phyloP scores from a whole-genome alignment of 164 flowering plant genomes.

The Cinnamomum chago region DNA sequence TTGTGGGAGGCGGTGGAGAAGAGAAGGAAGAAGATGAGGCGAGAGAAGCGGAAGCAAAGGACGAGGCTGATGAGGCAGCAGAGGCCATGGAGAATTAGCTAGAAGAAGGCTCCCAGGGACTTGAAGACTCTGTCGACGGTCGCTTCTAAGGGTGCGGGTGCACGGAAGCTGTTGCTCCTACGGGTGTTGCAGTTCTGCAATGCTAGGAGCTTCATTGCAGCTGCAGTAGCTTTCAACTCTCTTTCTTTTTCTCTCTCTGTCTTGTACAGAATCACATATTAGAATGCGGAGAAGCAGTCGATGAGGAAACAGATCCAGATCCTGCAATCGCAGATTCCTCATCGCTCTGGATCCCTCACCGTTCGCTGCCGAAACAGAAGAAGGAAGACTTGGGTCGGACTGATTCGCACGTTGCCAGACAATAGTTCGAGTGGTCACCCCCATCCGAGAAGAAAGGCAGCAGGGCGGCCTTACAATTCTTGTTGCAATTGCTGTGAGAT shows the following conservation, averaged over 20 bases:
- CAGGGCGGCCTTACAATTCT: too few relatives aligned
- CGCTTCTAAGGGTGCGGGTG: slow-evolving; percentile 37
- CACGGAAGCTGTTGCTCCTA: slow-evolving; percentile 65
- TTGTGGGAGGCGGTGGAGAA: slow-evolving; percentile 51
- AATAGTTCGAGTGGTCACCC: too few relatives aligned
- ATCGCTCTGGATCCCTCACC: too few relatives aligned
- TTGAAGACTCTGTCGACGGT: slow-evolving; percentile 37
- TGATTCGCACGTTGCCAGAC: too few relatives aligned
- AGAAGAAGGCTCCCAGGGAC: slow-evolving; percentile 64
- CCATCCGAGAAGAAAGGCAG: too few relatives aligned
- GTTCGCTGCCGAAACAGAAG: too few relatives aligned
- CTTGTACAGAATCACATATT: neutral
- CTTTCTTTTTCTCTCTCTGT: neutral
- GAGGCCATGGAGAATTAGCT: slow-evolving; percentile 63
- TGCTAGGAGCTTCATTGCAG: slow-evolving; percentile 6
- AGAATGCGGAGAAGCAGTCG: neutral
- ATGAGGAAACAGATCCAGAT: too few relatives aligned
- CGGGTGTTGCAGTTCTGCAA: slow-evolving; percentile 13
- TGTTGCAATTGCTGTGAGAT: too few relatives aligned
- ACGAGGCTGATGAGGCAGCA: slow-evolving; percentile 83
- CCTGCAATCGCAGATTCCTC: too few relatives aligned
- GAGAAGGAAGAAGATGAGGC: slow-evolving; percentile 62
- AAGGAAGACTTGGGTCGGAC: too few relatives aligned
- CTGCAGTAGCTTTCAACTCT: neutral
- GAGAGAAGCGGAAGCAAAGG: slow-evolving; percentile 80